These are phyloP conservation scores for Alisma plantagoaquatica DNA, from an alignment of 106 monocot species.

Conservation along the genomic window DNA sequence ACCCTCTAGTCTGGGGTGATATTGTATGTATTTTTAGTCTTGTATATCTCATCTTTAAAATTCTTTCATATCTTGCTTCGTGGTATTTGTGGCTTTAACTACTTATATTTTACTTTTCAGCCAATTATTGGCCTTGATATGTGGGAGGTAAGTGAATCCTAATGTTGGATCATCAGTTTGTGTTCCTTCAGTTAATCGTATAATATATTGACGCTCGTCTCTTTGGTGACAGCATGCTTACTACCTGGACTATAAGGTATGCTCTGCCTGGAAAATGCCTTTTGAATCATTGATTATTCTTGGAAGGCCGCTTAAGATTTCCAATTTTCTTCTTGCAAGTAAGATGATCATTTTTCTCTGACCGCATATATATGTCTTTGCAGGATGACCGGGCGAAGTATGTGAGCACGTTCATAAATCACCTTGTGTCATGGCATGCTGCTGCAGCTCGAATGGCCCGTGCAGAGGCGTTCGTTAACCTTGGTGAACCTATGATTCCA, in stretches of 20 bases:
- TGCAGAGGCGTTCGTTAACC: conserved; percentile 90
- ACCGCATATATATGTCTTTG: too few relatives aligned
- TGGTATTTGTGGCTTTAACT: neutral
- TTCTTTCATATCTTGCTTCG: neutral
- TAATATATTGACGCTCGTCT: too few relatives aligned
- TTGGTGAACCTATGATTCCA: conserved; percentile 91
- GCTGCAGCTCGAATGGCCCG: conserved; percentile 57
- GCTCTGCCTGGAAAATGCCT: too few relatives aligned
- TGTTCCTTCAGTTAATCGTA: too few relatives aligned
- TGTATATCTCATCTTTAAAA: neutral
- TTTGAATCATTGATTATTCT: too few relatives aligned
- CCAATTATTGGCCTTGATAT: conserved; percentile 79
- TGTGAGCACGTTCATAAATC: conserved; percentile 63
- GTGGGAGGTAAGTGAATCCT: conserved; percentile 76
- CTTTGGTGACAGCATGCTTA: conserved; percentile 71
- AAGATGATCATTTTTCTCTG: too few relatives aligned
- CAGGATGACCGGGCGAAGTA: conserved; percentile 76
- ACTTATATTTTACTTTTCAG: conserved; percentile 29
- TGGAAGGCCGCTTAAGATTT: too few relatives aligned
- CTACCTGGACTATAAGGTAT: conserved; percentile 90
- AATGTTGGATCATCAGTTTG: neutral
- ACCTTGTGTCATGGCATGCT: conserved; percentile 87
- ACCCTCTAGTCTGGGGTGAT: conserved; percentile 74
- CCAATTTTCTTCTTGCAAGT: too few relatives aligned
- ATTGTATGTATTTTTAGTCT: conserved; percentile 37